phyloP scores from a whole-genome alignment of 768 basidiomycete genomes.

The Boletus subcaerulescens region DNA sequence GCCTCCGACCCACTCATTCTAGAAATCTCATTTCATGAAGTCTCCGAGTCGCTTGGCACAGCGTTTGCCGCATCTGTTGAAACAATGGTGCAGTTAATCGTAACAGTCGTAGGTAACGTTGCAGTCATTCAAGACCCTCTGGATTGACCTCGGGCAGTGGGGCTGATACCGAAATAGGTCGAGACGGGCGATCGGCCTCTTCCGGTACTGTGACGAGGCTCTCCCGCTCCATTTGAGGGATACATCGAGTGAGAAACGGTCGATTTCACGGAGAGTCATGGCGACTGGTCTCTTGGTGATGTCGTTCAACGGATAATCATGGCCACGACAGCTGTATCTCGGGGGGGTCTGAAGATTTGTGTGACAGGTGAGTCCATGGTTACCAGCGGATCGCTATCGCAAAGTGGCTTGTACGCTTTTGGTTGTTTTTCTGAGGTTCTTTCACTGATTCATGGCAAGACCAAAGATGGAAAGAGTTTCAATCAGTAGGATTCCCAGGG shows the following conservation, averaged over 20 bases:
- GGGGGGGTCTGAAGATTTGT: too few relatives aligned
- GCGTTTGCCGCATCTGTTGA: slow-evolving; percentile 1
- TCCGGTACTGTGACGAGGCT: slow-evolving; percentile 4
- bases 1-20: slow-evolving; percentile 4
- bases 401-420: too few relatives aligned
- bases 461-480: too few relatives aligned
- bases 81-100: background rate
- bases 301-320: background rate
- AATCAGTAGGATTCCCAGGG: too few relatives aligned
- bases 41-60: slow-evolving; percentile 7
- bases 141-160: slow-evolving; percentile 11
- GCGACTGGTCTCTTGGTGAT: background rate
- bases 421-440: too few relatives aligned
- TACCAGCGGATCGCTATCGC: too few relatives aligned
- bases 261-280: slow-evolving; percentile 2
- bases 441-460: too few relatives aligned
- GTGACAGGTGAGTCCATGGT: too few relatives aligned
- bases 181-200: slow-evolving; percentile 9
- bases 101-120: background rate
- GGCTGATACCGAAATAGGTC: slow-evolving; percentile 12
- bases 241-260: background rate
- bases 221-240: slow-evolving; percentile 8
- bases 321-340: too few relatives aligned
- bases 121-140: slow-evolving; percentile 4
- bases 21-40: slow-evolving; percentile 6